Percentiles rank a stretch among this genome's conserved stretches.
Evolutionary conservation across 805 yeast genomes (phyloP).

Genomic region (Starmerella riodocensis): DNA sequence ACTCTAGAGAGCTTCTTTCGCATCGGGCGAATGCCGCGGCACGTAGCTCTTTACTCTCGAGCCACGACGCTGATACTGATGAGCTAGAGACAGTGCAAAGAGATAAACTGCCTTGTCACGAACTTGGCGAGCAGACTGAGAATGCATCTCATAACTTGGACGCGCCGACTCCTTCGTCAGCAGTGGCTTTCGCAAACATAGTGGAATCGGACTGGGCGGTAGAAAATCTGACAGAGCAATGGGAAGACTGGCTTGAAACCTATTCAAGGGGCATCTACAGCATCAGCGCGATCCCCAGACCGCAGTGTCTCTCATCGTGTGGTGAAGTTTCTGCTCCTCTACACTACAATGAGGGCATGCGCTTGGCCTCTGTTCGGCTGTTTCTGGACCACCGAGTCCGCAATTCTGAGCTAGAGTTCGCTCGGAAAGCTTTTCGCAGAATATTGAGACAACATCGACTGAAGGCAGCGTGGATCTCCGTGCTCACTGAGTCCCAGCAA

Average conservation of each 20-base stretch:
- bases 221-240: too few relatives aligned
- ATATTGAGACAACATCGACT: slow-evolving; percentile 32
- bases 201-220: too few relatives aligned
- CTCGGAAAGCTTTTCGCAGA: slow-evolving; percentile 29
- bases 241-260: slow-evolving; percentile 21
- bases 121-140: too few relatives aligned
- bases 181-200: too few relatives aligned
- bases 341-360: slow-evolving; percentile 36
- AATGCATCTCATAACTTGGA: too few relatives aligned
- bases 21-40: too few relatives aligned
- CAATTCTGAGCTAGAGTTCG: slow-evolving; percentile 34
- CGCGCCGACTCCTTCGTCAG: too few relatives aligned
- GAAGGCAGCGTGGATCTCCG: slow-evolving; percentile 44
- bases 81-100: too few relatives aligned
- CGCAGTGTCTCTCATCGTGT: slow-evolving; percentile 36
- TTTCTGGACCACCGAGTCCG: slow-evolving; percentile 37
- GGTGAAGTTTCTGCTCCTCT: slow-evolving; percentile 51
- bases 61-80: too few relatives aligned
- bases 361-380: slow-evolving; percentile 35
- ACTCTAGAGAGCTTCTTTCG: too few relatives aligned
- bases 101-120: too few relatives aligned
- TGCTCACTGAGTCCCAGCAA: slow-evolving; percentile 39
- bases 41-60: too few relatives aligned
- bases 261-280: slow-evolving; percentile 13
- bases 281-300: slow-evolving; percentile 35